phyloP scores from a whole-genome alignment of 1,139 yeast species.

The Taphrina sp. region DNA sequence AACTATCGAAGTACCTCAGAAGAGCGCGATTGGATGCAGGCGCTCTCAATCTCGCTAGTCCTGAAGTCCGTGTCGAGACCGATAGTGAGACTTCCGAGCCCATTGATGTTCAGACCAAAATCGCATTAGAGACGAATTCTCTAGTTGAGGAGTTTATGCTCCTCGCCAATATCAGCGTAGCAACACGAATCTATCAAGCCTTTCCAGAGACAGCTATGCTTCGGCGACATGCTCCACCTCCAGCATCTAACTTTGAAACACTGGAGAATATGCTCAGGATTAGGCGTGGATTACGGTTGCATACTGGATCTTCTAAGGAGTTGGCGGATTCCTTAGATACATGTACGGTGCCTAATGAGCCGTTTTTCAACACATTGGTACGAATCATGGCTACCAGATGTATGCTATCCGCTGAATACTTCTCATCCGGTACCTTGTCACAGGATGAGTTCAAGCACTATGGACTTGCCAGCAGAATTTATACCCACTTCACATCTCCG shows the following conservation, averaged over 20 bases:
- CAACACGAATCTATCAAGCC: constrained; percentile 83
- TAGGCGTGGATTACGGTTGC: constrained; percentile 69
- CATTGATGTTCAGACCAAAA: constrained; percentile 88
- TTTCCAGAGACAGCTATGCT: constrained; percentile 98
- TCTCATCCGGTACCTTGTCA: constrained; percentile 87
- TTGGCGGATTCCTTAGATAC: constrained; percentile 91
- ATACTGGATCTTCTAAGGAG: constrained; percentile 82
- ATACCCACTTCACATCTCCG: constrained; percentile 98
- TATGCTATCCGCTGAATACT: constrained; percentile 99
- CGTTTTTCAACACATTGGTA: constrained; percentile 86
- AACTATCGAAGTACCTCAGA: constrained; percentile 76
- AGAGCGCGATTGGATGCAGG: constrained; percentile 89
- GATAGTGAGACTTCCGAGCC: constrained; percentile 98
- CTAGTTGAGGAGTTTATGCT: constrained; percentile 98
- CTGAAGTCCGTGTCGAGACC: constrained; percentile 96
- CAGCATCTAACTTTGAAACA: constrained; percentile 84
- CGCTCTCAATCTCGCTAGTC: constrained; percentile 93
- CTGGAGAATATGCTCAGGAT: constrained; percentile 84
- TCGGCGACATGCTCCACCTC: constrained; percentile 94
- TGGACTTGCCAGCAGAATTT: constrained; percentile 95
- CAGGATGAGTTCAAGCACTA: constrained; percentile 95
- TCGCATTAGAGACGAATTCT: constrained; percentile 85
- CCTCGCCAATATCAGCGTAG: constrained; percentile 94
- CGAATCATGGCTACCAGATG: constrained; percentile 98
- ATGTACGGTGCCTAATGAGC: constrained; percentile 76